Base-by-base conservation (phyloP, 768 basidiomycete genomes). In the Suillus cothurnatus region DNA sequence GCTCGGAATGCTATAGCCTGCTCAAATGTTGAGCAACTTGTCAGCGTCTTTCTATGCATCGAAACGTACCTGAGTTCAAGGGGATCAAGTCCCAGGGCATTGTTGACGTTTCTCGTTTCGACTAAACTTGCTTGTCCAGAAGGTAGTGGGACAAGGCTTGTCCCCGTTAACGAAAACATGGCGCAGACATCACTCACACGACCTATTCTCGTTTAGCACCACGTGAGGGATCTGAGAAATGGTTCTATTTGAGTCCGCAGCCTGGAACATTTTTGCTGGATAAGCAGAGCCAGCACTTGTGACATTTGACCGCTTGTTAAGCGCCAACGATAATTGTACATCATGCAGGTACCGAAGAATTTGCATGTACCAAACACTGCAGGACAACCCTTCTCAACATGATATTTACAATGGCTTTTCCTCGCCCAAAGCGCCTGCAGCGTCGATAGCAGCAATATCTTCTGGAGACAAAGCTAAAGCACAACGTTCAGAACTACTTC, bases 51-150 rank as follows among this genome's bases (percentile, higher is more conserved):
- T 23, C 34, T 45, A 52, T 28, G 21, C 21, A 26, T 49, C 21
- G 5, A 4, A 36, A 65, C 80, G 61, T 62, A 85, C 88, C 87
- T 67, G 88, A 86, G 74, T 88, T 89, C 38, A 89, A 78, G 71
- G 78, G 80, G 65, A 88, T 83, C 23, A 66, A 62, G 34, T 84
- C 80, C 85, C 88, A 89, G 78, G 88, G 84, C 87, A 90, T 89
- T 41, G 21, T 59, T 31, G 39, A 53, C 21, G 26, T 39, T 39
- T 26, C 3, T 58, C 2, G 56, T 17, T 8, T 58, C 9, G 38
- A 28, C 17, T 11, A 28, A 58, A 8, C 38, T 58, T 58, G 57
- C 38, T 55, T 32, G 53, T 55, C 11, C n/a, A 57, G 56, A 36
- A 36, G 56, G 56, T n/a, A 7, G 31, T 55, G 53, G 21, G 31